Base-by-base conservation (phyloP, 2,329 filamentous ascomycete species). In the Colletotrichum destructivum region DNA sequence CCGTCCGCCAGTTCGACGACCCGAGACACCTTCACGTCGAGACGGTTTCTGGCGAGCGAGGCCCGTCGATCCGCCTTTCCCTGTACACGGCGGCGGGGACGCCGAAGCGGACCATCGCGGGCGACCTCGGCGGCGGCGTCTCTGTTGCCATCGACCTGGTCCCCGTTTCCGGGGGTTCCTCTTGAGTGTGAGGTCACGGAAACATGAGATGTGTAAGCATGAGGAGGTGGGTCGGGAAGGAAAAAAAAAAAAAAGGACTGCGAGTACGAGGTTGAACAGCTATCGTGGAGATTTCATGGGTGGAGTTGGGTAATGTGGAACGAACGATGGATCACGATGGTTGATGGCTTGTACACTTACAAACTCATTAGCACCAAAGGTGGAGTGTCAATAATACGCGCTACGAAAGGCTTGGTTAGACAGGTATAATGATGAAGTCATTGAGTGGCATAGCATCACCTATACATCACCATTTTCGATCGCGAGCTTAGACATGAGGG, bases 1-100 rank as follows among this genome's bases (percentile, higher is more conserved):
- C 66, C 5, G n/a, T 62, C n/a, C 70, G 70, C 23, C 60, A 71
- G 51, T 71, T 65, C 3, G 70, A 66, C 15, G 70, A 72, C 26
- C 51, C 70, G 3, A 65, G 70, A 15, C 44, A 66, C 23, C 44
- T 72, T 16, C 21, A 47, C 15, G 40, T 71, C 18, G 31, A 57
- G 9, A 47, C 66, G 1, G 42, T 71, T 7, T 56, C 70, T 18
- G 49, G 44, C 15, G 61, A 26, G 7, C 18, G 35, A 15, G n/a
- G 44, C 8, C 21, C 12, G 7, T 49, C 57, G 13, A 59, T 72
- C 16, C 60, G 66, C 0, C 16, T 72, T 31, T 54, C 70, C 0
- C 15, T 72, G 49, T 71, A 72, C 38, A 71, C 66, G 3, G 55
- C 66, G 1, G 52, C n/a, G 4, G 70, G 66, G 9, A 60, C 69